Evolutionary conservation across 2,329 filamentous ascomycete species (phyloP).

Genomic region (Helminthosporium solani): DNA sequence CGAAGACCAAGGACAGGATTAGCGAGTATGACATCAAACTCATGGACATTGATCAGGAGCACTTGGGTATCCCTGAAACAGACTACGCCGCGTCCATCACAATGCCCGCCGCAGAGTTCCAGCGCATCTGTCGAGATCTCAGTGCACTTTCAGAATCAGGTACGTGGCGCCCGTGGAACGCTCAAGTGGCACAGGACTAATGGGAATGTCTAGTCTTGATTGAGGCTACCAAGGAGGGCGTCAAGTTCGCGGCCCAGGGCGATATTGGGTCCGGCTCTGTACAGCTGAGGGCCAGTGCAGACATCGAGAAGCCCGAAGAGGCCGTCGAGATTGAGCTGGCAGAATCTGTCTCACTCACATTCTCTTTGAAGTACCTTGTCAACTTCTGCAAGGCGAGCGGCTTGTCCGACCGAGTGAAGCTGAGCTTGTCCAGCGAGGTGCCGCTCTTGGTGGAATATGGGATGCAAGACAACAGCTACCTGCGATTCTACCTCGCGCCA

Average conservation of each 20-base stretch:
- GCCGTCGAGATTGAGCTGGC: slow-evolving; percentile 87
- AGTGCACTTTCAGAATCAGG: slow-evolving; percentile 92
- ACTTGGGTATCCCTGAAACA: slow-evolving; percentile 97
- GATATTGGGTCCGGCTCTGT: slow-evolving; percentile 96
- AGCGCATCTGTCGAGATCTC: slow-evolving; percentile 91
- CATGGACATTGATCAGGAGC: slow-evolving; percentile 99
- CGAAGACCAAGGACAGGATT: slow-evolving; percentile 79
- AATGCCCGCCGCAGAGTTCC: slow-evolving; percentile 88
- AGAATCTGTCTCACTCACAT: slow-evolving; percentile 91
- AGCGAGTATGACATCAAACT: slow-evolving; percentile 99
- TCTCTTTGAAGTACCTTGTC: slow-evolving; percentile 98
- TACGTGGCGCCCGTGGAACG: slow-evolving; percentile 50
- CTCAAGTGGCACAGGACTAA: slow-evolving; percentile 20
- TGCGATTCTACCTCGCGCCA: slow-evolving; percentile 96
- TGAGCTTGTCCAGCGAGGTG: slow-evolving; percentile 94
- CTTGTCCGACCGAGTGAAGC: slow-evolving; percentile 78
- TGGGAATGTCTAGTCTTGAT: slow-evolving; percentile 71
- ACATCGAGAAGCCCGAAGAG: slow-evolving; percentile 82
- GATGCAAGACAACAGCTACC: slow-evolving; percentile 79
- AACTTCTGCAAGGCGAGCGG: slow-evolving; percentile 99
- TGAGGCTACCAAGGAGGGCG: slow-evolving; percentile 93
- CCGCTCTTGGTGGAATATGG: slow-evolving; percentile 93
- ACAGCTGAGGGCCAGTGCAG: slow-evolving; percentile 82
- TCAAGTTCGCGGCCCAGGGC: slow-evolving; percentile 90
- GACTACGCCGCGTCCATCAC: slow-evolving; percentile 90